Percentiles rank a stretch among this genome's conserved stretches.
phyloP scores from a whole-genome alignment of 2,329 filamentous ascomycete genomes.

The Colletotrichum gloeosporioides region DNA sequence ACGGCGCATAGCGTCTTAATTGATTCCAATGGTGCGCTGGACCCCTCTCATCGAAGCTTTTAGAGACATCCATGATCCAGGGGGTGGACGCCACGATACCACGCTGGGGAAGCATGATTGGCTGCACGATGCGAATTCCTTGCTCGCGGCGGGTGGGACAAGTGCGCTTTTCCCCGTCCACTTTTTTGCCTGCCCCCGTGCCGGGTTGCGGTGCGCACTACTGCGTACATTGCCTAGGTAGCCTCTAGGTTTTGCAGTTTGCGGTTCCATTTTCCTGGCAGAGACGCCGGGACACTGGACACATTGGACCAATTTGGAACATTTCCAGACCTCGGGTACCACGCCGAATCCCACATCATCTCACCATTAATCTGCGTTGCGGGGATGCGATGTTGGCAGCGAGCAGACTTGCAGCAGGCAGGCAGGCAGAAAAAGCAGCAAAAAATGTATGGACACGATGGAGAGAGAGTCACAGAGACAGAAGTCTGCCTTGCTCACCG shows the following conservation, averaged over 20 bases:
- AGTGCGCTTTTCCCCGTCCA: neutral
- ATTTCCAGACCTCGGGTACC: neutral
- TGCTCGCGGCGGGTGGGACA: neutral
- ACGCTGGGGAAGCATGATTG: neutral
- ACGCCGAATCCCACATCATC: neutral
- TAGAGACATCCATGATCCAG: neutral
- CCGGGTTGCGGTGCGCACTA: neutral
- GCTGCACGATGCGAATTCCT: neutral
- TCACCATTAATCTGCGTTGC: neutral
- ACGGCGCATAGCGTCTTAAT: neutral
- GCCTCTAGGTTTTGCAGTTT: neutral
- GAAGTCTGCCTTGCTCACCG: neutral
- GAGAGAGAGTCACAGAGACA: too few relatives aligned
- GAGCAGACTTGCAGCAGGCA: neutral
- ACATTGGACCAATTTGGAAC: neutral
- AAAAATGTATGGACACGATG: neutral
- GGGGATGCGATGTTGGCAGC: neutral
- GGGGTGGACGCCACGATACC: neutral
- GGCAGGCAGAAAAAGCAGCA: neutral
- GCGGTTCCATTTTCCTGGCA: neutral
- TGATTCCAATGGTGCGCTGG: neutral
- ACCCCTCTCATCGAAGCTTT: neutral
- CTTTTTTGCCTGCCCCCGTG: conserved; percentile 9
- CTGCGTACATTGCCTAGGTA: too few relatives aligned
- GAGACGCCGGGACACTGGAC: neutral